A percentile compares a stretch with the other conserved stretches of the same genome.
Evolutionary conservation across 225 moss, liverwort and hornwort species (phyloP).

Genomic region (Asterella californica): DNA sequence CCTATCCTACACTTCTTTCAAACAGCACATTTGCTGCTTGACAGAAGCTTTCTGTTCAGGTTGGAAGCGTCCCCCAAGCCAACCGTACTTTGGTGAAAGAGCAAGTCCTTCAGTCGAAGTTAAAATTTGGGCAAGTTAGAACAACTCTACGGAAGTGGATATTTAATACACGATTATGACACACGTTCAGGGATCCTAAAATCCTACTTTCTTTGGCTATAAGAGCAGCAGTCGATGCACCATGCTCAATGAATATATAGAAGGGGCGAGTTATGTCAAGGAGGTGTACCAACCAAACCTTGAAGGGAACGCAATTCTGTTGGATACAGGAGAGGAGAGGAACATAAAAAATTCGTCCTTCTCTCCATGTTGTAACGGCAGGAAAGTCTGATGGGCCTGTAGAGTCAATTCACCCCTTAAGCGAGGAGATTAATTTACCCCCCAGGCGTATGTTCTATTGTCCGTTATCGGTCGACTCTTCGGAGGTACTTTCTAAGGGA

Average conservation of each 20-base stretch:
- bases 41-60: constrained; percentile 8
- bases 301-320: constrained; percentile 9
- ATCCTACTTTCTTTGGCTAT: constrained; percentile 18
- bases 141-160: constrained; percentile 24
- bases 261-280: constrained; percentile 1
- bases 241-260: constrained; percentile 33
- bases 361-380: constrained; percentile 3
- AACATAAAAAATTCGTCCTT: constrained; percentile 26
- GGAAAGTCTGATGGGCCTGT: constrained; percentile 6
- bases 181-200: constrained; percentile 21
- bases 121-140: constrained; percentile 8
- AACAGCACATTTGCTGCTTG: constrained; percentile 23
- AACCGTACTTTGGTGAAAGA: constrained; percentile 12
- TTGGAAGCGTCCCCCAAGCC: constrained; percentile 18
- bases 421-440: not conserved
- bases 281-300: constrained; percentile 19
- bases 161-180: constrained; percentile 29
- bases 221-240: constrained; percentile 28
- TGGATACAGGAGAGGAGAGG: constrained; percentile 10
- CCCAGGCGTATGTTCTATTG: constrained; percentile 21
- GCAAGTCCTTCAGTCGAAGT: constrained; percentile 14
- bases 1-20: constrained; percentile 30
- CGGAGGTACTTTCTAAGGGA: constrained; percentile 42
- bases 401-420: not conserved
- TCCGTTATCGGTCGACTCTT: constrained; percentile 21